phyloP scores from a whole-genome alignment of 2,329 filamentous ascomycete genomes.

The Talaromyces sp. region DNA sequence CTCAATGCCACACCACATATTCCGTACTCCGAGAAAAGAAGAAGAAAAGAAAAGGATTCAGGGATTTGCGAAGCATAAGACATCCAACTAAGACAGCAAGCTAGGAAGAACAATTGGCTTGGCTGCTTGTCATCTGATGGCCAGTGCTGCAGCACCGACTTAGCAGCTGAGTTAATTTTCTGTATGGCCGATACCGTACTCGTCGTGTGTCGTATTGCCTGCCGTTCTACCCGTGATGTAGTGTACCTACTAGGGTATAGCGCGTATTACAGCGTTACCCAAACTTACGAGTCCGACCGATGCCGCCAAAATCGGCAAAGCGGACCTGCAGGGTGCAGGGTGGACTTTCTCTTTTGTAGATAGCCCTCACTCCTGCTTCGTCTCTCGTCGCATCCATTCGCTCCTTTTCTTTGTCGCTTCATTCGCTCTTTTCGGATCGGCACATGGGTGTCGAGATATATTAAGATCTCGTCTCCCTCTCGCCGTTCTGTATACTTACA shows the following conservation, averaged over 20 bases:
- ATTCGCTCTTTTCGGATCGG: neutral
- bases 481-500: neutral
- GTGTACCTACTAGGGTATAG: neutral
- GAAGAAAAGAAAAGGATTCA: neutral
- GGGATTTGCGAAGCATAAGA: neutral
- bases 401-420: neutral
- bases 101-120: neutral
- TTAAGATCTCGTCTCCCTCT: constrained; percentile 1
- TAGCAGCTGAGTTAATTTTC: constrained; percentile 1
- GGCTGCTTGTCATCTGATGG: constrained; percentile 6
- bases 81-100: too few species aligned
- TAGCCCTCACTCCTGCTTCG: neutral
- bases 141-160: neutral
- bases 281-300: constrained; percentile 1
- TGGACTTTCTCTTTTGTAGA: neutral
- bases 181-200: neutral
- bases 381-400: neutral
- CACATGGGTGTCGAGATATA: neutral
- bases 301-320: neutral
- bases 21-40: neutral
- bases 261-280: neutral
- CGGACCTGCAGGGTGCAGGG: neutral
- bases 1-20: neutral
- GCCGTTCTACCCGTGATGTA: neutral
- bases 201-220: neutral